Conservation (phyloP, 768 basidiomycete species). For the Lepiota subincarnata region DNA sequence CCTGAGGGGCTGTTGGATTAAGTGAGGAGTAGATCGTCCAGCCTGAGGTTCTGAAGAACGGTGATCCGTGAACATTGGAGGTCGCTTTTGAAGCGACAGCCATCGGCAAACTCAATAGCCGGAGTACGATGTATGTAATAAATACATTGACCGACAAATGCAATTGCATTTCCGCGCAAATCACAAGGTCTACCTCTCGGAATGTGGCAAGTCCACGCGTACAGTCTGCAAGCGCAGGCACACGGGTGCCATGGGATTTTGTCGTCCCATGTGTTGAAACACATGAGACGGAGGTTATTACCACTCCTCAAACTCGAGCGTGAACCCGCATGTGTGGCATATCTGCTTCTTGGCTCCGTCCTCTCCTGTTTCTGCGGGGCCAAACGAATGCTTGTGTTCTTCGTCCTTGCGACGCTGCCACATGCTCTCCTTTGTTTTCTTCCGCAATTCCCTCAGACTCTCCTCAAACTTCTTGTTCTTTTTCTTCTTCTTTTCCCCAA, state of each 20-base stretch:
- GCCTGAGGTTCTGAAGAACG: background rate
- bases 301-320: constrained; percentile 83
- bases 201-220: background rate
- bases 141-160: background rate
- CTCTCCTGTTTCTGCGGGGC: constrained; percentile 46
- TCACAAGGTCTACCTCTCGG: background rate
- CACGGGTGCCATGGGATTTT: background rate
- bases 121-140: no score
- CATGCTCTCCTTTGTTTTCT: constrained; percentile 81
- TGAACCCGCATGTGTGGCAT: constrained; percentile 89
- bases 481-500: constrained; percentile 80
- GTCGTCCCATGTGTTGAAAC: background rate
- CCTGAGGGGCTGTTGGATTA: background rate
- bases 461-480: constrained; percentile 96
- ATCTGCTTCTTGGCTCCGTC: constrained; percentile 64
- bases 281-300: constrained; percentile 24
- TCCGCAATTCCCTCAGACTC: constrained; percentile 76
- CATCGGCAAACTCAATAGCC: no score
- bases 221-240: background rate
- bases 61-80: constrained; percentile 8
- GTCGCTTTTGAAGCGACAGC: background rate
- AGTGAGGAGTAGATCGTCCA: background rate
- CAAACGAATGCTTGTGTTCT: constrained; percentile 86
- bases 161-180: background rate
- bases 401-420: constrained; percentile 86